Evolutionary conservation across 2,329 filamentous ascomycete species (phyloP), one percentile per base, ranked within the genome.

Genomic region (Penicillium sp.): DNA sequence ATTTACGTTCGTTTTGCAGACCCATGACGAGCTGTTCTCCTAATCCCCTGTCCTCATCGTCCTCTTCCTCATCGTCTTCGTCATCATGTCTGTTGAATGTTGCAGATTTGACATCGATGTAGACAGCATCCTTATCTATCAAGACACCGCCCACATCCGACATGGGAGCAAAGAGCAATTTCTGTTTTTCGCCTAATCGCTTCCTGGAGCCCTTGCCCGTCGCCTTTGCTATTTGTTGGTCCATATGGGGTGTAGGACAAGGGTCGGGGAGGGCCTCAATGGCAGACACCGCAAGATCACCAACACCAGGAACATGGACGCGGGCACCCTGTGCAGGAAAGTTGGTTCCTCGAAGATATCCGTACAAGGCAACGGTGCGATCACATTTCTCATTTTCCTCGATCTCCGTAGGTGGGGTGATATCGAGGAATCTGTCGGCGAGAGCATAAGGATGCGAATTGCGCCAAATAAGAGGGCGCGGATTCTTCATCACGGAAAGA

Each of bases 401-500:
- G 46, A 97, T 88, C 64, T 89, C 85, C 9, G 91, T 95, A 0
- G 95, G 94, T 35, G 96, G 91, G 0, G 94, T 99, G 53, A 99
- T 86, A 72, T 99, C 94, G 65, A 96, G 83, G 74, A 97, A 96
- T 62, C 92, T 91, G 76, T 99, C 94, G 58, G 94, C 90, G 55
- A 99, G 79, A 57, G 90, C 86, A 72, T 99, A 99, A 4, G 93
- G 92, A 78, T 99, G 94, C 1, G 90, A 89, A 71, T 99, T 99
- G 59, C 95, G 84, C 93, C 94, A 99, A 43, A 99, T 81, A 28
- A 99, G 79, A n/a, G 94, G 94, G 58, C 94, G 83, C 4, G 95
- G 93, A 70, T 96, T 99, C 80, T 99, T 99, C 95, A 99, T 99
- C 63, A 99, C 91, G 20, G 90, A 96, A 63, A 99, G 81, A 72